These are phyloP conservation scores for Cephaloascus albidus DNA, from an alignment of 805 yeast species.

Conservation along the genomic window DNA sequence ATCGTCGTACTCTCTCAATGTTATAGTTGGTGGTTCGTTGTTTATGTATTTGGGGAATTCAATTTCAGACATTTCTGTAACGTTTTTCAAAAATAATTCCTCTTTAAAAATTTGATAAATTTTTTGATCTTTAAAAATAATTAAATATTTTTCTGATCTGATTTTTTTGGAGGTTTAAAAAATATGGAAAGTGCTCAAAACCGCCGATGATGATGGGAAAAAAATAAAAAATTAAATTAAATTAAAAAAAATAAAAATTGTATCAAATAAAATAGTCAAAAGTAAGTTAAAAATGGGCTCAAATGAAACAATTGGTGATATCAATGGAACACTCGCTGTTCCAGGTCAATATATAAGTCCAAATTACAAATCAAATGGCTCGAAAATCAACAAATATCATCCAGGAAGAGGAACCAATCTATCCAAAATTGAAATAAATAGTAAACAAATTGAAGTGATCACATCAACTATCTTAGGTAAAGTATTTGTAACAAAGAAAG, in stretches of 20 bases:
- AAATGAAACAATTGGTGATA: no score
- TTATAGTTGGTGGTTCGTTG: conserved; percentile 37
- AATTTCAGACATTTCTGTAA: conserved; percentile 6
- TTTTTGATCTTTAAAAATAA: no score
- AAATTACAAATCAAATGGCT: conserved; percentile 25
- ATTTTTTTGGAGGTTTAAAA: no score
- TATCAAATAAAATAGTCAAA: background rate
- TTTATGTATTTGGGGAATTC: conserved; percentile 31
- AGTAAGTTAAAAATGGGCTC: no score
- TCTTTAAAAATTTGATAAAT: no score
- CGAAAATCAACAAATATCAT: conserved; percentile 30
- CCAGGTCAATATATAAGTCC: conserved; percentile 82
- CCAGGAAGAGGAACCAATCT: conserved; percentile 62
- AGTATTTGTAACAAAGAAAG: conserved; percentile 23
- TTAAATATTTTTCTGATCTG: no score
- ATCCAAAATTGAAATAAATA: conserved; percentile 31
- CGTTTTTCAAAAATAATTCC: no score
- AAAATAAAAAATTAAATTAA: conserved; percentile 1
- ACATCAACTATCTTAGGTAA: conserved; percentile 58
- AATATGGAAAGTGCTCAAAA: no score
- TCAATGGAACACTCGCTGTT: conserved; percentile 25
- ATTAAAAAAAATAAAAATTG: conserved; percentile 1
- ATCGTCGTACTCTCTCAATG: conserved; percentile 36
- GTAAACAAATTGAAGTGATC: conserved; percentile 29
- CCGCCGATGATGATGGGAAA: no score